A percentile compares a stretch with the other conserved stretches of the same genome.
These are phyloP conservation scores for Pseudocercospora fuligena DNA, from an alignment of 2,329 filamentous ascomycete genomes.

Conservation along the genomic window DNA sequence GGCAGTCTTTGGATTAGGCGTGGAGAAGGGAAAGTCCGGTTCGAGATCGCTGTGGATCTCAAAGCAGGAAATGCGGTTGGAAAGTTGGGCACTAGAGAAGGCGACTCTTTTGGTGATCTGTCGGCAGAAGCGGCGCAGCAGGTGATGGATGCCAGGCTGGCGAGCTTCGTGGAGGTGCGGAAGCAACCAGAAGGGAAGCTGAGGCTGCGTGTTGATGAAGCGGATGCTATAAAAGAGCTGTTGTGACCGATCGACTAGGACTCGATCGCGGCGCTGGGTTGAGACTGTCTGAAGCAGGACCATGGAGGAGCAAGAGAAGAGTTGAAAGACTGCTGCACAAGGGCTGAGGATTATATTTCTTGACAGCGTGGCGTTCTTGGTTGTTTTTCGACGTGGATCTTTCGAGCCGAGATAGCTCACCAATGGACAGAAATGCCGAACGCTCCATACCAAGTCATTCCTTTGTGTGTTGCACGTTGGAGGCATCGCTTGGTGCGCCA, in stretches of 20 bases:
- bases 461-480: no score
- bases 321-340: no score
- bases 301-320: neutral
- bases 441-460: no score
- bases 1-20: neutral
- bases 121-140: neutral
- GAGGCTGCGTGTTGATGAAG: neutral
- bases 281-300: neutral
- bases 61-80: neutral
- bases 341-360: no score
- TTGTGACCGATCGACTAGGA: neutral
- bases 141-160: neutral
- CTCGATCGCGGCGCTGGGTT: neutral
- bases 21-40: neutral
- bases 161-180: neutral
- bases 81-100: neutral
- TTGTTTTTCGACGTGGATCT: no score
- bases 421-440: no score
- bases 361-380: no score
- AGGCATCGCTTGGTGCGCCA: no score
- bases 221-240: neutral
- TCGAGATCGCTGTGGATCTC: neutral
- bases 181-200: neutral
- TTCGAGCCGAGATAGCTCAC: no score
- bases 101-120: neutral